A percentile compares a stretch with the other conserved stretches of the same genome.
Conservation (phyloP, 441 rosid species). For the Metrosideros polymorpha region DNA sequence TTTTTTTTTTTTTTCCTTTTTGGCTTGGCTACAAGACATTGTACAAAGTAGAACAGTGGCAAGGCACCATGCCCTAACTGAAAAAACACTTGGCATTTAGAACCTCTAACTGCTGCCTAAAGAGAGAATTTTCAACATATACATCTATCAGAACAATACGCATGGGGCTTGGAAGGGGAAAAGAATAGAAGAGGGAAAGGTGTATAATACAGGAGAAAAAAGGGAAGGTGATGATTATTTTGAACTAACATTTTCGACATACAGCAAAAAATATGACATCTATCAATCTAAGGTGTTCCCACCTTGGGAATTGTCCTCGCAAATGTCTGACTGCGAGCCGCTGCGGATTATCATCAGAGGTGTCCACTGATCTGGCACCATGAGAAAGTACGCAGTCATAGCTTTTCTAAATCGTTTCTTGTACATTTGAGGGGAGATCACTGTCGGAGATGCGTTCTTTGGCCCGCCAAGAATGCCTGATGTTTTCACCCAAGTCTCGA, state of each 20-base stretch:
- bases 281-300: not conserved
- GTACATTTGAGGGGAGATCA: constrained; percentile 11
- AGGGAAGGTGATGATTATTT: not conserved
- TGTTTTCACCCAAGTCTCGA: constrained; percentile 11
- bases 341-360: not conserved
- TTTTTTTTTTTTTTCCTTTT: not conserved
- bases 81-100: not conserved
- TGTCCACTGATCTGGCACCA: constrained; percentile 14
- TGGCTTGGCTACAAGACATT: not conserved
- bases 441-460: not conserved
- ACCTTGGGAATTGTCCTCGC: not conserved
- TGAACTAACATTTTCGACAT: not conserved
- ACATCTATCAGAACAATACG: not conserved
- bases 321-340: not conserved
- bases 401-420: constrained; percentile 12
- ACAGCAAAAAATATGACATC: not conserved
- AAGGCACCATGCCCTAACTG: not conserved
- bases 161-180: not conserved
- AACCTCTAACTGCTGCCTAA: not conserved
- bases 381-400: constrained; percentile 8
- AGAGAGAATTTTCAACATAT: not conserved
- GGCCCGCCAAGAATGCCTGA: constrained; percentile 4
- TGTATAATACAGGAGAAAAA: not conserved
- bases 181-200: not conserved
- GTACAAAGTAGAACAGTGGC: not conserved